Evolutionary conservation across 2,329 filamentous ascomycete genomes (phyloP).

Genomic region (Colletotrichum horii): DNA sequence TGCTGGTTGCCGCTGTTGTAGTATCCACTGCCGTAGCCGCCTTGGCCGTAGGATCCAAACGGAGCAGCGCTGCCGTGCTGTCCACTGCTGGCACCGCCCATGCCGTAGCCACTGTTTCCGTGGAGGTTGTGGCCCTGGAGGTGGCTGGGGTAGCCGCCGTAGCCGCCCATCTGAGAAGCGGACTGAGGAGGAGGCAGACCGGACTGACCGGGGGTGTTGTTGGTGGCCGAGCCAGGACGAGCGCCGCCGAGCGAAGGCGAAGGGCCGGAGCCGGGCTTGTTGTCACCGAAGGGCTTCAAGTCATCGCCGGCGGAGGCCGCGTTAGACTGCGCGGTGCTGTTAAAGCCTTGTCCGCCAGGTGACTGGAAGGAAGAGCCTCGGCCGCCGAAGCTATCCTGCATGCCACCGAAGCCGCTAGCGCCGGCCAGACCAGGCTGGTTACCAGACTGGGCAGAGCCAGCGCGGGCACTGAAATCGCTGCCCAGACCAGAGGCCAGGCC

Average conservation of each 20-base stretch:
- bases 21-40: constrained; percentile 53
- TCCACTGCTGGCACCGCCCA: constrained; percentile 55
- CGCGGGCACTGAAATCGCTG: constrained; percentile 57
- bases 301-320: constrained; percentile 54
- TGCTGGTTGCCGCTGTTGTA: constrained; percentile 48
- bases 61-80: constrained; percentile 55
- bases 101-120: constrained; percentile 59
- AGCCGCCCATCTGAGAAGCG: constrained; percentile 59
- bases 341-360: constrained; percentile 59
- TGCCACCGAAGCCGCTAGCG: constrained; percentile 53
- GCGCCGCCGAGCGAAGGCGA: constrained; percentile 61
- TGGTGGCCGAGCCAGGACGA: constrained; percentile 63
- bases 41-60: constrained; percentile 57
- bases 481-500: constrained; percentile 54
- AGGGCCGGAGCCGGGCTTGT: constrained; percentile 58
- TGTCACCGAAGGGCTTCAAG: constrained; percentile 63
- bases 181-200: constrained; percentile 63
- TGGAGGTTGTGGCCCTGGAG: constrained; percentile 59
- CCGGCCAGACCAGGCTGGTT: constrained; percentile 56
- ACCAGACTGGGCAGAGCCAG: constrained; percentile 53
- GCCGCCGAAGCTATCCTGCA: constrained; percentile 61
- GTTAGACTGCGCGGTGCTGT: constrained; percentile 52
- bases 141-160: constrained; percentile 62
- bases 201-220: constrained; percentile 53
- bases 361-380: constrained; percentile 59